Percentiles rank a stretch among this genome's conserved stretches.
Evolutionary conservation across 192 early-diverging fungal genomes (phyloP).

Genomic region (Obelidium mucronatum): DNA sequence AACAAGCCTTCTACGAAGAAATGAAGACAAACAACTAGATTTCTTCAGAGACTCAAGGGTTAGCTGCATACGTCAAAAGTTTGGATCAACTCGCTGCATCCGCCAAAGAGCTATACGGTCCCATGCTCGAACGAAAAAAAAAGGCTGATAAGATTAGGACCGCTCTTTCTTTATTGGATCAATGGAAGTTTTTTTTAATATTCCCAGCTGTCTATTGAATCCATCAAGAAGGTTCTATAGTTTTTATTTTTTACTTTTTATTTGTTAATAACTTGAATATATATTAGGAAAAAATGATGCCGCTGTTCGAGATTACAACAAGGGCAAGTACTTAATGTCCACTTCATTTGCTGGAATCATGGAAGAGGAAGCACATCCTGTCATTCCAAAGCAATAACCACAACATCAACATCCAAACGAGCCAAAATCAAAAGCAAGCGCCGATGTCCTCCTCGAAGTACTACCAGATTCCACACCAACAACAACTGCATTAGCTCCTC

Average conservation of each 20-base stretch:
- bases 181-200: conserved; percentile 96
- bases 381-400: background rate
- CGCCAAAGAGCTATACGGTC: conserved; percentile 85
- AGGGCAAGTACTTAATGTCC: conserved; percentile 84
- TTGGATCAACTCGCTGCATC: conserved; percentile 68
- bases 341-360: conserved; percentile 47
- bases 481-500: background rate
- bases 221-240: conserved; percentile 81
- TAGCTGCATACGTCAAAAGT: conserved; percentile 70
- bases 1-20: conserved; percentile 77
- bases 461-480: background rate
- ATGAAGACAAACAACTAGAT: conserved; percentile 88
- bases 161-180: conserved; percentile 89
- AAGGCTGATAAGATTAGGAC: conserved; percentile 91
- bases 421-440: background rate
- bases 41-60: conserved; percentile 80
- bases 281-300: conserved; percentile 87
- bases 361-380: no score
- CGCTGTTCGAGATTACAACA: conserved; percentile 95
- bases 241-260: no score
- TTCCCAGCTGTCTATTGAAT: conserved; percentile 90
- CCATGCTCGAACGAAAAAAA: conserved; percentile 81
- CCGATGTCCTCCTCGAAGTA: conserved; percentile 13
- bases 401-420: background rate
- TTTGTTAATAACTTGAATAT: no score